These are phyloP conservation scores for Penicillium freii DNA, from an alignment of 2,329 filamentous ascomycete species.

Conservation along the genomic window DNA sequence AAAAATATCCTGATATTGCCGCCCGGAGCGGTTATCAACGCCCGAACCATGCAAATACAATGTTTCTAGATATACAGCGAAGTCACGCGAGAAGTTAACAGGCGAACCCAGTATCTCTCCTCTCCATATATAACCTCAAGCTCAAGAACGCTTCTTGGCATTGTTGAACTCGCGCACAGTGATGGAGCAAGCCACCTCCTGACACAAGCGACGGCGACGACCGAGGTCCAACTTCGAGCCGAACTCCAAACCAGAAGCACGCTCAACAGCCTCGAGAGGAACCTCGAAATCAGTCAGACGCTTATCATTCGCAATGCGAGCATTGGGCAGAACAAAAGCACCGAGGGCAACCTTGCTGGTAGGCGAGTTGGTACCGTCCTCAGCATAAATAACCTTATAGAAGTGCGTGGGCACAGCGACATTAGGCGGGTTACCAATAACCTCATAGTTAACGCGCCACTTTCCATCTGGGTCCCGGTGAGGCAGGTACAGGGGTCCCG, in stretches of 20 bases:
- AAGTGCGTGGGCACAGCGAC: constrained; percentile 97
- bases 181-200: constrained; percentile 80
- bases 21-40: constrained; percentile 19
- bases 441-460: constrained; percentile 93
- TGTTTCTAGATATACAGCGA: constrained; percentile 24
- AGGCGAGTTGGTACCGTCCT: constrained; percentile 64
- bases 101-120: not conserved
- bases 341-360: constrained; percentile 78
- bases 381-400: constrained; percentile 97
- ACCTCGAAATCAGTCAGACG: constrained; percentile 91
- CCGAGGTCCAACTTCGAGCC: constrained; percentile 71
- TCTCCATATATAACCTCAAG: not conserved
- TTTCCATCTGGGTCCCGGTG: constrained; percentile 85
- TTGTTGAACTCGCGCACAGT: constrained; percentile 75
- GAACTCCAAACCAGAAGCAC: constrained; percentile 89
- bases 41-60: constrained; percentile 26
- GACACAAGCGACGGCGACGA: constrained; percentile 75
- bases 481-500: constrained; percentile 89
- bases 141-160: constrained; percentile 47
- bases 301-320: constrained; percentile 80
- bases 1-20: constrained; percentile 13
- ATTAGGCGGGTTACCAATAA: constrained; percentile 89
- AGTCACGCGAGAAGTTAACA: constrained; percentile 3
- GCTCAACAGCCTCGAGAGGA: constrained; percentile 85
- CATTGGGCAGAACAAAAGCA: constrained; percentile 94